Evolutionary conservation across 2,329 filamentous ascomycete genomes (phyloP), one percentile per base, ranked within the genome.

Genomic region (Colletotrichum theobromicola): DNA sequence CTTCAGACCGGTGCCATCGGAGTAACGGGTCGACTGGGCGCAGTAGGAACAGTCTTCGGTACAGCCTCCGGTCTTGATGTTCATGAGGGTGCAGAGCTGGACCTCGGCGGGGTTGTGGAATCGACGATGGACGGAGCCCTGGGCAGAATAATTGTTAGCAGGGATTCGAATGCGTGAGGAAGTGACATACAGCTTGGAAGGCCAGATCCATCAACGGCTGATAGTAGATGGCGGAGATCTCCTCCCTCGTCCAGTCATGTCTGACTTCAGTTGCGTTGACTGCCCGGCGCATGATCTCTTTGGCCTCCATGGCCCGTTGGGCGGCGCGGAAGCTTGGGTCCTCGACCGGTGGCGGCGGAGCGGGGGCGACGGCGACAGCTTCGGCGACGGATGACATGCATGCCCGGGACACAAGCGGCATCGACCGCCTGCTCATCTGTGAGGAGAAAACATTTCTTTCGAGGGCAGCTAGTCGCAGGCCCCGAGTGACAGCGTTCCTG

Each of bases 11-110:
- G 95, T 92, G 53, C 94, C 94, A 46, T 94, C 88, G 73, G 90
- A 85, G 89, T 98, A 93, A 30, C 94, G 93, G 7, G 94, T 95
- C 6, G 95, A 96, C 84, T 98, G 95, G 4, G 95, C 94, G 83
- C 95, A 98, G 90, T 98, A 98, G 28, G 93, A 95, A 86, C 95
- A 98, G 84, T 98, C 95, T 84, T 98, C 95, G 79, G 92, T 95
- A 85, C 95, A 98, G 62, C 95, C 95, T 69, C 95, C 95, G 10
- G 95, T 97, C 83, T 98, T 98, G 88, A 98, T 98, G 88, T 97
- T 98, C 94, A 98, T 97, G 73, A 98, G 88, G 0, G 95, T 98
- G 87, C 95, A 98, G 85, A 98, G 93, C 84, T 98, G 95, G 76
- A 98, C 94, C 32, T 94, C 93, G 61, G 92, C 89, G 8, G 95